Evolutionary conservation across 352 stramenopile genomes (phyloP).

Genomic region (Globisporangium alternatum): DNA sequence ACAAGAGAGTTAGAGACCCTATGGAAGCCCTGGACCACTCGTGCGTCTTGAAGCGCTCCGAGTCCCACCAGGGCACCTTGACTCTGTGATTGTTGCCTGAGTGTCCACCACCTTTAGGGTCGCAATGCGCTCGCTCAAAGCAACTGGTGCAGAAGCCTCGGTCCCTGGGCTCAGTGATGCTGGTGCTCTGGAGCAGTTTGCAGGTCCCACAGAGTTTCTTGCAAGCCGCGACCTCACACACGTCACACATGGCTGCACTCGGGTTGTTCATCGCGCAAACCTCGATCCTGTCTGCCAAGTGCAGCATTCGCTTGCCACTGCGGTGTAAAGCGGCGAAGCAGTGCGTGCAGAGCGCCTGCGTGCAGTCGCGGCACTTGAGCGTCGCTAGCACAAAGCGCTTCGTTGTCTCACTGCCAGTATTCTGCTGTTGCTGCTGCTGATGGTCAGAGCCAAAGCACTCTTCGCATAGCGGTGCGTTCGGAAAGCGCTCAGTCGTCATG

Average conservation of each 20-base stretch:
- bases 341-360: conserved; percentile 21
- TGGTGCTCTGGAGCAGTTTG: neutral
- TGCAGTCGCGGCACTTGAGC: conserved; percentile 31
- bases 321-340: conserved; percentile 28
- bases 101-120: neutral
- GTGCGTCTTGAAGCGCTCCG: conserved; percentile 21
- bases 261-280: conserved; percentile 20
- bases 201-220: conserved; percentile 24
- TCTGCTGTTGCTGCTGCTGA: neutral
- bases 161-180: neutral
- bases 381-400: conserved; percentile 19
- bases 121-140: conserved; percentile 27
- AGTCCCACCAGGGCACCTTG: conserved; percentile 26
- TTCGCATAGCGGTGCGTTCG: conserved; percentile 36
- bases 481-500: conserved; percentile 20
- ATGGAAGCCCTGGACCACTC: conserved; percentile 15
- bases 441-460: conserved; percentile 18
- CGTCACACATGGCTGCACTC: conserved; percentile 18
- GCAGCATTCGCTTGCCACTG: conserved; percentile 31
- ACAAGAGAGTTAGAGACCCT: too few relatives aligned
- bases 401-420: neutral
- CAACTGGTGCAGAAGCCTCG: conserved; percentile 19
- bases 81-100: neutral
- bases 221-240: conserved; percentile 24
- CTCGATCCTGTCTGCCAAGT: conserved; percentile 34